Conservation (phyloP, 2,329 filamentous ascomycete species). For the Coniochaeta pulveracea region DNA sequence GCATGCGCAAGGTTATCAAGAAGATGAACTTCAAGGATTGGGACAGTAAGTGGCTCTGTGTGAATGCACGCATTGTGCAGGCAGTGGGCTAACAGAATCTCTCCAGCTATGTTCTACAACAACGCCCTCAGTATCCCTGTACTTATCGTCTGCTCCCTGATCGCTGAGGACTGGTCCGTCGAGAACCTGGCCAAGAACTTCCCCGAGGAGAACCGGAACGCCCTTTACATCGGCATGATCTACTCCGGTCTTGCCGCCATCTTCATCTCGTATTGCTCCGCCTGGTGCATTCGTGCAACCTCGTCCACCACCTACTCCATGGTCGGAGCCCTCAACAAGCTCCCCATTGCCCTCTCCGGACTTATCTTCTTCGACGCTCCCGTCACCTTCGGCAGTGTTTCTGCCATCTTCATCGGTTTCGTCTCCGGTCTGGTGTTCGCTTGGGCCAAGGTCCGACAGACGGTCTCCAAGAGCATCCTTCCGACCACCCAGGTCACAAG, state of each 20-base stretch:
- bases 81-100: constrained; percentile 17
- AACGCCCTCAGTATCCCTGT: constrained; percentile 94
- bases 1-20: constrained; percentile 98
- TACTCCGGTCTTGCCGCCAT: constrained; percentile 88
- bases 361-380: constrained; percentile 93
- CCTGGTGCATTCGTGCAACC: constrained; percentile 96
- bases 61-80: constrained; percentile 4
- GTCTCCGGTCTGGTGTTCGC: constrained; percentile 87
- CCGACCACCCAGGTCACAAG: constrained; percentile 63
- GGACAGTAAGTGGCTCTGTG: constrained; percentile 80
- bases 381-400: constrained; percentile 82
- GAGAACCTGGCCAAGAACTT: constrained; percentile 82
- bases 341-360: constrained; percentile 86
- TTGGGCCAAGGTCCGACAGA: constrained; percentile 74
- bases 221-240: constrained; percentile 77
- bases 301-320: constrained; percentile 98
- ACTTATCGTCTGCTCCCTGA: constrained; percentile 67
- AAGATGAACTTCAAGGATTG: constrained; percentile 99
- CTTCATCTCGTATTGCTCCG: constrained; percentile 99
- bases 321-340: constrained; percentile 96
- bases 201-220: constrained; percentile 67
- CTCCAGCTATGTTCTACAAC: constrained; percentile 96
- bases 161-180: constrained; percentile 86
- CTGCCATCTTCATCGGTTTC: constrained; percentile 85
- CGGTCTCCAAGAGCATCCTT: constrained; percentile 51